Percentiles rank a stretch among this genome's conserved stretches.
Conservation (phyloP, 1,284 basidiomycete species). For the Phlebopus sp. region DNA sequence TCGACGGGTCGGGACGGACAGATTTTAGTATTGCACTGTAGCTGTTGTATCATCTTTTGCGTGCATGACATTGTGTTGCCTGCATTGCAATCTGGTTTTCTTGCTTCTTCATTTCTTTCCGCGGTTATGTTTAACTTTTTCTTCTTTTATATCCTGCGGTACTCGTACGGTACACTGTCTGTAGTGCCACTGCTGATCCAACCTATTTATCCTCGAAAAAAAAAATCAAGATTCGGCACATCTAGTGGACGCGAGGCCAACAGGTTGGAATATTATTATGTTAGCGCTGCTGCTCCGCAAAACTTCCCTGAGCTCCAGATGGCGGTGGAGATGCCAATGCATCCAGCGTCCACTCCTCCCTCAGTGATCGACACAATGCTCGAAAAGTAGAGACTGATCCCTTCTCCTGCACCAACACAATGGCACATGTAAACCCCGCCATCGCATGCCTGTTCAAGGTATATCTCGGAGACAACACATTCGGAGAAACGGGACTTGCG, state of each 20-base stretch:
- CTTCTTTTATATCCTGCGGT: too few species aligned
- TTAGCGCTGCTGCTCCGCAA: constrained; percentile 25
- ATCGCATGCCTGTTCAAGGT: constrained; percentile 26
- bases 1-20: neutral
- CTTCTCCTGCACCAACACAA: constrained; percentile 84
- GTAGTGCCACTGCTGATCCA: too few species aligned
- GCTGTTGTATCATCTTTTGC: neutral
- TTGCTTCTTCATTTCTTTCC: neutral
- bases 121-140: too few species aligned
- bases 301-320: constrained; percentile 9
- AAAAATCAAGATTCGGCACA: neutral
- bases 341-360: constrained; percentile 60
- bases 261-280: neutral
- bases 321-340: constrained; percentile 22
- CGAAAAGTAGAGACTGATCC: constrained; percentile 83
- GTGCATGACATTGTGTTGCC: too few species aligned
- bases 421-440: constrained; percentile 35
- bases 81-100: neutral
- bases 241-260: neutral
- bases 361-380: constrained; percentile 66
- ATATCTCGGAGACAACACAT: constrained; percentile 23
- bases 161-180: too few species aligned
- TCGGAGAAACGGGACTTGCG: constrained; percentile 18
- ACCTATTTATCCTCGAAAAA: too few species aligned
- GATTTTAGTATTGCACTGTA: neutral